Conservation (phyloP, 495 filamentous ascomycete species). For the Xylaria intraflava region DNA sequence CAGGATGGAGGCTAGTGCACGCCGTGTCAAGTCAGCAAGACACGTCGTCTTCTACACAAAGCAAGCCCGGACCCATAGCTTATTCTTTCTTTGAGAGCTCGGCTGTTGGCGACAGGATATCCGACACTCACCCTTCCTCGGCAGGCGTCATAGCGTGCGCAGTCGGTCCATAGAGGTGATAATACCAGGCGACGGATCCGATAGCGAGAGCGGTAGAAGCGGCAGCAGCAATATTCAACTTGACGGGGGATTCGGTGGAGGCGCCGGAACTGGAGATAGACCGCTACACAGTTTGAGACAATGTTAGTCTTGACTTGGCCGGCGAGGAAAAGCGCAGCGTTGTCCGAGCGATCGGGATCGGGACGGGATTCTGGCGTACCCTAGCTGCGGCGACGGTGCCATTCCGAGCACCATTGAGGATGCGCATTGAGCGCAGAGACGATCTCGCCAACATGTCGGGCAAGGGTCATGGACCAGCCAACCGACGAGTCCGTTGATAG, state of each 20-base stretch:
- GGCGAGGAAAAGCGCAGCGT: slow-evolving; percentile 6
- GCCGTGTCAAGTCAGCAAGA: slow-evolving; percentile 19
- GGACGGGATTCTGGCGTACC: slow-evolving; percentile 40
- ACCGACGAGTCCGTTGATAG: slow-evolving; percentile 29
- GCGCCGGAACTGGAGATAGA: slow-evolving; percentile 51
- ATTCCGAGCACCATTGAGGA: slow-evolving; percentile 63
- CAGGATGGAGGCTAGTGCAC: slow-evolving; percentile 70
- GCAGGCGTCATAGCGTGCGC: slow-evolving; percentile 82
- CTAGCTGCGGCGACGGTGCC: slow-evolving; percentile 51
- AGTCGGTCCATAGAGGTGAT: slow-evolving; percentile 84
- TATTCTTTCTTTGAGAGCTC: not conserved
- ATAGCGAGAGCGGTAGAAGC: slow-evolving; percentile 78
- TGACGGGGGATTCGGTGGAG: slow-evolving; percentile 52
- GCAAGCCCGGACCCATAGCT: not conserved
- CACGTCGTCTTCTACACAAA: not conserved
- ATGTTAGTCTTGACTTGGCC: slow-evolving; percentile 24
- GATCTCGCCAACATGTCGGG: slow-evolving; percentile 81
- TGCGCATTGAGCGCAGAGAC: slow-evolving; percentile 71
- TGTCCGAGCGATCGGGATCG: slow-evolving; percentile 7
- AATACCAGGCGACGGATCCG: slow-evolving; percentile 90
- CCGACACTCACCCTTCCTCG: slow-evolving; percentile 90
- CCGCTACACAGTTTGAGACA: slow-evolving; percentile 44
- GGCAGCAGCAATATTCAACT: slow-evolving; percentile 70
- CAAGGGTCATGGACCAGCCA: slow-evolving; percentile 29
- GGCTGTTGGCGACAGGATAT: not conserved